These are phyloP conservation scores for Candida boidinii DNA, from an alignment of 805 yeast genomes.

Conservation along the genomic window DNA sequence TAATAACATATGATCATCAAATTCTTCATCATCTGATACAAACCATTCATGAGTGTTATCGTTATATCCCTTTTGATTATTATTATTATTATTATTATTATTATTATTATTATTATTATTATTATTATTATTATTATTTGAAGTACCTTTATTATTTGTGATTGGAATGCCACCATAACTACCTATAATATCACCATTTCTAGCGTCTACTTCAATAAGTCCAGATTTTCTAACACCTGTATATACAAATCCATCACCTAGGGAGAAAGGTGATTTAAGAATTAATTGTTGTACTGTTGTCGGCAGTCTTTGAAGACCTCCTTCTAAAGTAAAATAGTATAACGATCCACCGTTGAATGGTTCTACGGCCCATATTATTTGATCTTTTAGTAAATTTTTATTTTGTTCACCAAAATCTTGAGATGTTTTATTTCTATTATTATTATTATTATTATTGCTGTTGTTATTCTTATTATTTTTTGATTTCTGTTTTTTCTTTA, in stretches of 20 bases:
- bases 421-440: neutral
- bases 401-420: too few relatives aligned
- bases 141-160: constrained; percentile 7
- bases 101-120: too few relatives aligned
- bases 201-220: constrained; percentile 62
- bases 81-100: too few relatives aligned
- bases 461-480: too few relatives aligned
- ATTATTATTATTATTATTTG: too few relatives aligned
- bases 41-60: too few relatives aligned
- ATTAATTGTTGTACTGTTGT: constrained; percentile 72
- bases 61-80: too few relatives aligned
- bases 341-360: constrained; percentile 81
- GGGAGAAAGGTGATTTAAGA: constrained; percentile 75
- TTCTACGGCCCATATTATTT: constrained; percentile 77
- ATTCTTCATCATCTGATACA: constrained; percentile 5
- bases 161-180: constrained; percentile 53
- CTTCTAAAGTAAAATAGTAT: constrained; percentile 66
- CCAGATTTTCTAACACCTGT: constrained; percentile 79
- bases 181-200: constrained; percentile 64
- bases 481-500: too few relatives aligned
- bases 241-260: constrained; percentile 75
- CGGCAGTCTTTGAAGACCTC: constrained; percentile 77
- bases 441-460: neutral
- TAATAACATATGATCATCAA: constrained; percentile 3
- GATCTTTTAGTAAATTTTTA: constrained; percentile 15